Percentiles rank a stretch among this genome's conserved stretches.
Conservation (phyloP, 2,329 filamentous ascomycete genomes). For the Penicillium sp. region DNA sequence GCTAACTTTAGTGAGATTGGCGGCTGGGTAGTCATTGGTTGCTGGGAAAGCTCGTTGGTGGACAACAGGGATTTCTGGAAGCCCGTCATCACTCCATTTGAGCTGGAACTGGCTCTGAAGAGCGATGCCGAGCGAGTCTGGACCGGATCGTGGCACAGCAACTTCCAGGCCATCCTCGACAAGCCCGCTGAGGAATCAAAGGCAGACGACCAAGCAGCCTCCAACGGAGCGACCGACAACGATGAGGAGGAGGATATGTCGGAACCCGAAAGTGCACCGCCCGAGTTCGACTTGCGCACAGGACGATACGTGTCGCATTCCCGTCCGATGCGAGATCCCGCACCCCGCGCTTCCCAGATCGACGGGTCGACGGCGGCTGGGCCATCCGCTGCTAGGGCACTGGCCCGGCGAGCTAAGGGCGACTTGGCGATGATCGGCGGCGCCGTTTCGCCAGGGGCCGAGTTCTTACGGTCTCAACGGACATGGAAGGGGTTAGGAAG, state of each 20-base stretch:
- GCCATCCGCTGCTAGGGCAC: constrained; percentile 44
- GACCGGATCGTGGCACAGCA: constrained; percentile 86
- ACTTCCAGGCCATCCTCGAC: constrained; percentile 71
- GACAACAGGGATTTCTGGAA: constrained; percentile 87
- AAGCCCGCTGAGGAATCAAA: constrained; percentile 25
- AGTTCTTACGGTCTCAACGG: constrained; percentile 77
- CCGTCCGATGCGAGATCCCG: constrained; percentile 46
- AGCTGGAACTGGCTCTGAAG: constrained; percentile 76
- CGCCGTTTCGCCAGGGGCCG: constrained; percentile 85
- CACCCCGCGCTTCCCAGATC: constrained; percentile 32
- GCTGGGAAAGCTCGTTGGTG: constrained; percentile 93
- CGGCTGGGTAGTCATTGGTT: constrained; percentile 95
- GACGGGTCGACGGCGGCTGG: constrained; percentile 29
- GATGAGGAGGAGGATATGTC: constrained; percentile 64
- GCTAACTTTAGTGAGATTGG: constrained; percentile 96
- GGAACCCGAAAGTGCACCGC: constrained; percentile 68
- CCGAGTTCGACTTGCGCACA: constrained; percentile 89
- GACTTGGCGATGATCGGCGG: constrained; percentile 82
- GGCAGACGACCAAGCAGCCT: constrained; percentile 26
- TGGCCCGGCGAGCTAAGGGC: constrained; percentile 67
- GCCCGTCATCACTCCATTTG: constrained; percentile 92
- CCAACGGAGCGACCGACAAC: constrained; percentile 30
- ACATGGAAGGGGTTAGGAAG: constrained; percentile 92
- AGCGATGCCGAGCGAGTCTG: constrained; percentile 76
- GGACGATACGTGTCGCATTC: constrained; percentile 80